Evolutionary conservation across 2,329 filamentous ascomycete genomes (phyloP), one percentile per base, ranked within the genome.

Genomic region (Dactylonectria macrodidyma): DNA sequence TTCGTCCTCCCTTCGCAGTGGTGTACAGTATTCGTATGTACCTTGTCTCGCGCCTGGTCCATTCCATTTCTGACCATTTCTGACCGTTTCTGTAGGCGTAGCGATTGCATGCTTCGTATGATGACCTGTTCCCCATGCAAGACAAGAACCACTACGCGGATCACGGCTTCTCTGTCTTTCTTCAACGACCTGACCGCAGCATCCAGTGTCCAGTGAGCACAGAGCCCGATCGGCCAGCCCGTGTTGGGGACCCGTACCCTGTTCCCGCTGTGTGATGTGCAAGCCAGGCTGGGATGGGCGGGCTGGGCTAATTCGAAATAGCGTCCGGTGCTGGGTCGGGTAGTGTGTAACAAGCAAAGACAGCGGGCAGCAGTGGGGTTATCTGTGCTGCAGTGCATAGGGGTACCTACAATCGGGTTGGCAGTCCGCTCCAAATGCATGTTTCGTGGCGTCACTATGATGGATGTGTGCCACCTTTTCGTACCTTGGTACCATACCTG

Each of bases 321-420:
- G 41, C 16, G 44, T 48, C 44, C 56, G 26, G 56, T 48, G 46
- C 19, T 46, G 36, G 57, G 48, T 50, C 46, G 22, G 46, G 50
- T 50, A 36, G 46, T 50, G 48, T 59, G 57, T 50, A 50, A 59
- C 57, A 51, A 59, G 57, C 57, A 51, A 46, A 36, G 57, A 48
- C 57, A 50, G 44, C 38, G 33, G 48, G 19, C 14, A 44, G 26
- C 26, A 30, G 26, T 30, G 26, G 26, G 26, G 26, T 4, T 7
- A 30, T 30, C 26, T 30, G 26, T 30, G 26, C 26, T 11, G 36
- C 48, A 16, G 58, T 30, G 47, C 19, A 46, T 52, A 47, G n/a
- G 38, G 26, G 41, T 58, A 61, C 36, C 41, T 54, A 34, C 46
- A 46, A 26, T 48, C 14, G 22, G 9, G 7, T 24, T n/a, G 48